A percentile compares a stretch with the other conserved stretches of the same genome.
Evolutionary conservation across 495 filamentous ascomycete species (phyloP).

Genomic region (Aspergillus steynii): DNA sequence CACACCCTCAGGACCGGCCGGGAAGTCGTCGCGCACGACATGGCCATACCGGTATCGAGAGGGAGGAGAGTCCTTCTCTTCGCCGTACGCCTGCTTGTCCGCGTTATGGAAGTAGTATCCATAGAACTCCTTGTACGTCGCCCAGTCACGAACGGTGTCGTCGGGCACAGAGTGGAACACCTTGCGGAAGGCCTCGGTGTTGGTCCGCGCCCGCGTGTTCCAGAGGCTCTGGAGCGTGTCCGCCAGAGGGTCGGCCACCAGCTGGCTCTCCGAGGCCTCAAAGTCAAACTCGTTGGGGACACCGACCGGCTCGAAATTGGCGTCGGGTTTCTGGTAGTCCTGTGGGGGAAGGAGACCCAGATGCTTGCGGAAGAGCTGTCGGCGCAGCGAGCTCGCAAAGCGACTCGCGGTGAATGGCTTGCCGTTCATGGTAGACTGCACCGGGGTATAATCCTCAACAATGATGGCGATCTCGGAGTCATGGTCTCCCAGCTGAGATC

Average conservation of each 20-base stretch:
- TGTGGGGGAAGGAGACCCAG: constrained; percentile 80
- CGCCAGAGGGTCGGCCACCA: constrained; percentile 74
- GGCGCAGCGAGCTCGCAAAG: constrained; percentile 83
- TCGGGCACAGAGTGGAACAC: constrained; percentile 89
- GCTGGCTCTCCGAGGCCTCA: constrained; percentile 67
- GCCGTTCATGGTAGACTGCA: constrained; percentile 73
- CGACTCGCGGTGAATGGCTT: constrained; percentile 65
- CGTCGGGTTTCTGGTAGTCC: constrained; percentile 58
- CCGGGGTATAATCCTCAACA: constrained; percentile 71
- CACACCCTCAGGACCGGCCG: constrained; percentile 58
- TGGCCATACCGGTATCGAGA: constrained; percentile 73
- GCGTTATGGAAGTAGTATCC: constrained; percentile 67
- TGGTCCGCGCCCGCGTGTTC: constrained; percentile 70
- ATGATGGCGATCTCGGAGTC: constrained; percentile 84
- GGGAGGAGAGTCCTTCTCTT: constrained; percentile 39
- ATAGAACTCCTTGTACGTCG: constrained; percentile 82
- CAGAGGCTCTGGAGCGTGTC: constrained; percentile 68
- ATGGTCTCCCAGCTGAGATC: constrained; percentile 84
- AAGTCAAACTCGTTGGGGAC: constrained; percentile 81
- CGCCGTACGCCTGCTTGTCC: constrained; percentile 44
- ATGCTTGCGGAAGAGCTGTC: constrained; percentile 88
- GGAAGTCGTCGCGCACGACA: constrained; percentile 79
- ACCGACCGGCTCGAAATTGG: constrained; percentile 76
- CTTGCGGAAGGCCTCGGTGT: constrained; percentile 82
- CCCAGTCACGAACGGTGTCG: constrained; percentile 79